Evolutionary conservation across 139 green algal species (phyloP), one percentile per base, ranked within the genome.

Genomic region (Coelastrella sp.): DNA sequence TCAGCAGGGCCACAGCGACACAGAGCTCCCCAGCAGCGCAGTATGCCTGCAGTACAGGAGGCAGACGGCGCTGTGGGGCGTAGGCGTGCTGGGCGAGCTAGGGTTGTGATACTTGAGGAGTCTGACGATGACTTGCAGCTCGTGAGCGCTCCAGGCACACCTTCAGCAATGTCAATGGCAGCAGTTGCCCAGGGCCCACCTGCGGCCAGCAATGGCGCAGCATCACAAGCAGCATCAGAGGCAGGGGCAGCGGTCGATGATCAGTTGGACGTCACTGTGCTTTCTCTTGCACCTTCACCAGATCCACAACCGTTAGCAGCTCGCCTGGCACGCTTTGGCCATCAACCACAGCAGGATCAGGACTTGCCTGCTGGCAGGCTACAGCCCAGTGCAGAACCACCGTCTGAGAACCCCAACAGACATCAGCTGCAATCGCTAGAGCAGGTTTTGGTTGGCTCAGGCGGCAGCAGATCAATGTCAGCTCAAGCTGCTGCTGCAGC

Each of bases 231-330:
- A 68, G 78, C 78, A 84, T 14, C 78, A 54, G 78, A 0, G 68
- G 54, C 13, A 78, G 32, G 13, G 10, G 5, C 82, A 87, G 82
- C 23, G 16, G 5, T 61, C 61, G 81, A 32, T 76, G 81, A 71
- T 11, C 61, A 76, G 61, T 17, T 75, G 23, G 81, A 87, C 23
- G 81, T 65, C 3, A 23, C 22, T 59, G 61, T 54, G 10, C 81
- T 87, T 22, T 5, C 60, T 11, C 22, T 87, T n/a, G 81, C 61
- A 47, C 23, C 22, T 19, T 87, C 81, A 47, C 81, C 81, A 23
- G 81, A 87, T 13, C 81, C 81, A 7, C 81, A 76, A 54, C 81
- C 81, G 22, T 61, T 87, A 23, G 19, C 73, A 32, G 61, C 81
- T 19, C 81, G 81, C 59, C 22, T 87, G 61, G 81, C 81, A 77